Evolutionary conservation across 2,329 filamentous ascomycete species (phyloP), one percentile per base, ranked within the genome.

Genomic region (Cercospora beticola): DNA sequence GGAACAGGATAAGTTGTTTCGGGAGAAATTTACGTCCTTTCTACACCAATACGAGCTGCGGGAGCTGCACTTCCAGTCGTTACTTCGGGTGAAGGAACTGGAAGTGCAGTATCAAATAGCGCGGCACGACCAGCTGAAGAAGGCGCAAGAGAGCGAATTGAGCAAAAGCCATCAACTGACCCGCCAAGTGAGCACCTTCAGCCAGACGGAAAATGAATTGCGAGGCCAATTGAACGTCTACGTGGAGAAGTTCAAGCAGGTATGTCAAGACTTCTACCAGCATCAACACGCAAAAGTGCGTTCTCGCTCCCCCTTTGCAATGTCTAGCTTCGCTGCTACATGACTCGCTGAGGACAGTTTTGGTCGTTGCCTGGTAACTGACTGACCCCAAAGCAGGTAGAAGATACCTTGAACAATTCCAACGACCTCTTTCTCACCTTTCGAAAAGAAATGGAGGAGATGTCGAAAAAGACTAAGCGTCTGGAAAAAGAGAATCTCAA

Each of bases 191-290:
- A 92, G 94, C 73, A 96, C 93, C 1, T 97, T 98, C 79, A 95
- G 93, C 40, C 95, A 97, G 81, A 98, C 94, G 9, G 95, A 99
- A 82, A 91, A 92, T 16, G 94, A 98, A 81, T 86, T 99, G 65
- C 86, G 95, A 69, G 96, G 92, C 76, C 95, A 99, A 81, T 88
- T 99, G 75, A 98, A 97, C 79, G 94, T 97, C 75, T 99, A 99
- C 76, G 94, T 97, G 28, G 95, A 99, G 79, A 99, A 98, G 83
- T 98, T 98, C 83, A 98, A 98, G 84, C 95, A 99, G 92, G 94
- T 97, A 88, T 72, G 77, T 76, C 61, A 65, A 65, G 62, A 65
- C 62, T 65, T 65, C 62, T 65, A 60, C 52, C 60, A 62, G 36
- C 65, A 67, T 62, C 58, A 67, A 65, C 62, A 65, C 62, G 62